Conservation (phyloP, 164 flowering plant species). For the Vitis amurensis region DNA sequence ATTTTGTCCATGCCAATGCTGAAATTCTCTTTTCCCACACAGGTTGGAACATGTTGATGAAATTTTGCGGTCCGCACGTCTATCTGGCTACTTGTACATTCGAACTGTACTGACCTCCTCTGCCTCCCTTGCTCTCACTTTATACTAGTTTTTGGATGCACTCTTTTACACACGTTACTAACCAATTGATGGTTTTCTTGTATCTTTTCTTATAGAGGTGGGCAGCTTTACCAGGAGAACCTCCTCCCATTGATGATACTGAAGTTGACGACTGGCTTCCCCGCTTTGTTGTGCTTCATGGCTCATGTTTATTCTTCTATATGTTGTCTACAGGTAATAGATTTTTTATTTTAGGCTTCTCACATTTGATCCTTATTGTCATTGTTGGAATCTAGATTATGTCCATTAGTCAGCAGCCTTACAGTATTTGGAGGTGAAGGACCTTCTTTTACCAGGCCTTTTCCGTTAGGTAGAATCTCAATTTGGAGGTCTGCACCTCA, state of each 20-base stretch:
- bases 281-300: slow-evolving; percentile 93
- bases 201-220: slow-evolving; percentile 59
- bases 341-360: not conserved
- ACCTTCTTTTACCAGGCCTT: too few relatives aligned
- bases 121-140: not conserved
- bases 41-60: slow-evolving; percentile 94
- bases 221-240: slow-evolving; percentile 88
- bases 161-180: not conserved
- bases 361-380: not conserved
- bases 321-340: slow-evolving; percentile 62
- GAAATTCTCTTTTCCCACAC: slow-evolving; percentile 13
- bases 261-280: slow-evolving; percentile 99
- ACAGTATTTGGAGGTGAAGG: too few relatives aligned
- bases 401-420: too few relatives aligned
- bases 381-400: not conserved
- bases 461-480: too few relatives aligned
- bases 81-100: slow-evolving; percentile 80
- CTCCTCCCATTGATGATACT: slow-evolving; percentile 80
- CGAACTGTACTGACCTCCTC: slow-evolving; percentile 55
- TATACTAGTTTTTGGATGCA: not conserved
- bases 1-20: not conserved
- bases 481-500: slow-evolving; percentile 1
- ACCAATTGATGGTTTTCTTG: not conserved
- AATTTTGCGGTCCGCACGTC: slow-evolving; percentile 75
- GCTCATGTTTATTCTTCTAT: slow-evolving; percentile 82